Base-by-base conservation (phyloP, 2,329 filamentous ascomycete species). In the Zymoseptoria ardabiliae region DNA sequence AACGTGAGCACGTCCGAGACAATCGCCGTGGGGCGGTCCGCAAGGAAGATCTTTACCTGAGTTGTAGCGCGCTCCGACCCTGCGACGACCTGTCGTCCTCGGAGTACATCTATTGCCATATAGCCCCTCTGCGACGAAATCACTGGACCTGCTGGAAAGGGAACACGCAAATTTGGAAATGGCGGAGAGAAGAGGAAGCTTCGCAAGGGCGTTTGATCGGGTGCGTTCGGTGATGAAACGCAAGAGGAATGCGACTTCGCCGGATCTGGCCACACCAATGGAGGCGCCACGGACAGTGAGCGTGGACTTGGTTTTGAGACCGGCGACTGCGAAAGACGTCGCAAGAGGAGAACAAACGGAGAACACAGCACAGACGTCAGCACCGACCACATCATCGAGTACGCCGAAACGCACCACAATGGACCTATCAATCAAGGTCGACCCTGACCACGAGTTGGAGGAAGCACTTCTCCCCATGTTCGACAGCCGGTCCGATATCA, bases 141-240 rank as follows among this genome's bases (percentile, higher is more conserved):
- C 49, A 23, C 49, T 50, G 19, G 10, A 22, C 5, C 45, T 50
- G 17, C 17, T 50, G 25, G 25, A 28, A 28, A 28, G 25, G 8
- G 2, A 28, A 8, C 25, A 28, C 25, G 49, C 49, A 20, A 41
- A 17, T 2, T 11, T 54, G 53, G 57, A 61, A 13, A 53, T 55
- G 35, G 50, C 50, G 10, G 53, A 53, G 25, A 53, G 66, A 49
- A 58, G 67, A 23, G 62, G 61, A 45, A 68, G 67, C 58, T 60
- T 68, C 56, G 67, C 67, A 21, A 63, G 68, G 25, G 66, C 65
- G 19, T 61, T 69, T 13, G 63, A 68, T 9, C 58, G 59, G 53
- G 58, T 69, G 53, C 63, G 62, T 50, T 61, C 58, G 35, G 65
- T 60, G 28, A 63, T 68, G 62, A 60, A 63, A 57, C 61, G 64